Evolutionary conservation across 78 protist genomes (phyloP).

Genomic region (Goniomonas avonlea): DNA sequence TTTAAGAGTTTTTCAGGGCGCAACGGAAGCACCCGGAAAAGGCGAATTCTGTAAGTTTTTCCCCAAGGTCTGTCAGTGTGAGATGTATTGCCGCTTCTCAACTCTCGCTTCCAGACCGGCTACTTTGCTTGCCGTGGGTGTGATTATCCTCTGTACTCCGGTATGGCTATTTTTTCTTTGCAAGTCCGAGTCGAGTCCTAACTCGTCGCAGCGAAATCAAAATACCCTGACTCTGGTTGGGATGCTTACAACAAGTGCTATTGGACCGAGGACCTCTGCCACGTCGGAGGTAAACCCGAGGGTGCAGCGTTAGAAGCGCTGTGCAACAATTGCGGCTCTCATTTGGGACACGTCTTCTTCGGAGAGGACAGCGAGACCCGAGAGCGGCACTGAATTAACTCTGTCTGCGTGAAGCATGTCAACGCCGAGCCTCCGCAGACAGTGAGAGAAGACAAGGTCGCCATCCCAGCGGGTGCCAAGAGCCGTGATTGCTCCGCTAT

Average conservation of each 20-base stretch:
- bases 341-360: background rate
- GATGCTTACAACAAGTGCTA: background rate
- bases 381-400: constrained; percentile 10
- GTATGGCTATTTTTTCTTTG: too few species aligned
- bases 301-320: background rate
- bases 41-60: background rate
- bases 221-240: background rate
- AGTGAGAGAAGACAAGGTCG: too few species aligned
- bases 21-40: background rate
- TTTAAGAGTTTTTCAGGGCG: too few species aligned
- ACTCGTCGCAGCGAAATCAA: too few species aligned
- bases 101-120: too few species aligned
- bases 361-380: background rate
- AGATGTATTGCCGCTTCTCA: too few species aligned
- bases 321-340: constrained; percentile 5
- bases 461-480: too few species aligned
- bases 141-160: background rate
- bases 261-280: background rate
- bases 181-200: too few species aligned
- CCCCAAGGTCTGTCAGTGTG: too few species aligned
- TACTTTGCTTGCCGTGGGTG: background rate
- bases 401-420: background rate
- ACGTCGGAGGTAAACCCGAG: background rate
- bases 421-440: too few species aligned
- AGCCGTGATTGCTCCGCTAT: too few species aligned